These are phyloP conservation scores for Phylloporus arenicola DNA, from an alignment of 768 basidiomycete species.

Conservation along the genomic window DNA sequence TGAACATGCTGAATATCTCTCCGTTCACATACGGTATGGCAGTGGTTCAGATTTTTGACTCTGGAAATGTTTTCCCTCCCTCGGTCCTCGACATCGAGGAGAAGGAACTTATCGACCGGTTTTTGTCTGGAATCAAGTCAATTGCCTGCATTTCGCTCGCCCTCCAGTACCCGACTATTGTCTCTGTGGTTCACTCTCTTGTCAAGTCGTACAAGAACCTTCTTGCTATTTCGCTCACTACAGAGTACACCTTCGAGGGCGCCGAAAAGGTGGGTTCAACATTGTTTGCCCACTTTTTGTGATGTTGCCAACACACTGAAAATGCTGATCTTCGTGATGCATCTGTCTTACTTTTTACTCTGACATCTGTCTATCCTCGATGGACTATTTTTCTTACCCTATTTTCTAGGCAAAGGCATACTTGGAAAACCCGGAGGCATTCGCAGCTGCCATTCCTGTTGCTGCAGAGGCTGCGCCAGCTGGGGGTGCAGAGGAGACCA, in stretches of 20 bases:
- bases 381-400: constrained; percentile 4
- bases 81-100: constrained; percentile 91
- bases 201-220: constrained; percentile 99
- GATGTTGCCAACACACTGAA: constrained; percentile 63
- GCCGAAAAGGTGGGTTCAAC: constrained; percentile 72
- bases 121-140: constrained; percentile 90
- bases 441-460: constrained; percentile 72
- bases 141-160: constrained; percentile 96
- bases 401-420: constrained; percentile 79
- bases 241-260: constrained; percentile 93
- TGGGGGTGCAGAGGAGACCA: constrained; percentile 49
- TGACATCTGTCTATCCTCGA: constrained; percentile 20
- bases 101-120: constrained; percentile 83
- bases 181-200: constrained; percentile 88
- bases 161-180: constrained; percentile 92
- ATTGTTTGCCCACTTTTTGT: constrained; percentile 6
- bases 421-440: constrained; percentile 98
- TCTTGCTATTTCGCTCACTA: constrained; percentile 79
- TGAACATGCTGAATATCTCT: constrained; percentile 99
- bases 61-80: constrained; percentile 87
- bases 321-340: constrained; percentile 66
- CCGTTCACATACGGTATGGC: constrained; percentile 99
- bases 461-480: constrained; percentile 48
- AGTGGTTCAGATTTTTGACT: constrained; percentile 94
- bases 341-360: constrained; percentile 17